phyloP scores from a whole-genome alignment of 2,329 filamentous ascomycete genomes.

The Aspergillus jensenii region DNA sequence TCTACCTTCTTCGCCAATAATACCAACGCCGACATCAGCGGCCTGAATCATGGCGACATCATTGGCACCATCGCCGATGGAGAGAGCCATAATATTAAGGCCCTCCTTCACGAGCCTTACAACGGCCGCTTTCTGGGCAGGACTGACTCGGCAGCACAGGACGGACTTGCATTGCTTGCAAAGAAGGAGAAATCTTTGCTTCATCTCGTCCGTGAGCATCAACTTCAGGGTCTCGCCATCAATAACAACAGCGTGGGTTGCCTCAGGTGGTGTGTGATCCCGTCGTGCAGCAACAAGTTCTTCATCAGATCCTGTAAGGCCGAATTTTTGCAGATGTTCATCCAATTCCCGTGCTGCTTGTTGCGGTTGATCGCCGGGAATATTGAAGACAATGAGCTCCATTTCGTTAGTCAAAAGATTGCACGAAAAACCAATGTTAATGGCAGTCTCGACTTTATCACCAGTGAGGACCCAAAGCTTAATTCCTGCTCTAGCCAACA shows the following conservation, averaged over 20 bases:
- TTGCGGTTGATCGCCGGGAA: conserved; percentile 70
- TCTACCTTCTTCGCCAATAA: conserved; percentile 87
- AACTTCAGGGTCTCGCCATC: conserved; percentile 92
- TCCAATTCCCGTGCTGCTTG: conserved; percentile 71
- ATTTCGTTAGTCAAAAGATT: conserved; percentile 97
- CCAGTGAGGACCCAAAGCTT: conserved; percentile 98
- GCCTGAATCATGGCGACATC: conserved; percentile 98
- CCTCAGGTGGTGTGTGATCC: conserved; percentile 80
- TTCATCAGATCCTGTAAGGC: conserved; percentile 78
- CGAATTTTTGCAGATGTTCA: conserved; percentile 69
- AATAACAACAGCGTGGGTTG: conserved; percentile 90
- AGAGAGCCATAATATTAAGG: conserved; percentile 92
- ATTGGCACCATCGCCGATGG: conserved; percentile 90
- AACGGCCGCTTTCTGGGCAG: conserved; percentile 95
- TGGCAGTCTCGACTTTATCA: conserved; percentile 98
- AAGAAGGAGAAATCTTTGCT: conserved; percentile 88
- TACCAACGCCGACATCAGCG: conserved; percentile 93
- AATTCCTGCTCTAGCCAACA: conserved; percentile 90
- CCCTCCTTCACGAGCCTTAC: conserved; percentile 94
- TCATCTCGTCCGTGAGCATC: conserved; percentile 76
- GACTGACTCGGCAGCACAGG: conserved; percentile 94
- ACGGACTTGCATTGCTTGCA: conserved; percentile 98
- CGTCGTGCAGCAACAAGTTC: conserved; percentile 76
- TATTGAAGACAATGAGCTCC: conserved; percentile 89
- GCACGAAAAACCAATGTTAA: conserved; percentile 99